Evolutionary conservation across 2,329 filamentous ascomycete species (phyloP).

Genomic region (Hirsutella rhossiliensis): DNA sequence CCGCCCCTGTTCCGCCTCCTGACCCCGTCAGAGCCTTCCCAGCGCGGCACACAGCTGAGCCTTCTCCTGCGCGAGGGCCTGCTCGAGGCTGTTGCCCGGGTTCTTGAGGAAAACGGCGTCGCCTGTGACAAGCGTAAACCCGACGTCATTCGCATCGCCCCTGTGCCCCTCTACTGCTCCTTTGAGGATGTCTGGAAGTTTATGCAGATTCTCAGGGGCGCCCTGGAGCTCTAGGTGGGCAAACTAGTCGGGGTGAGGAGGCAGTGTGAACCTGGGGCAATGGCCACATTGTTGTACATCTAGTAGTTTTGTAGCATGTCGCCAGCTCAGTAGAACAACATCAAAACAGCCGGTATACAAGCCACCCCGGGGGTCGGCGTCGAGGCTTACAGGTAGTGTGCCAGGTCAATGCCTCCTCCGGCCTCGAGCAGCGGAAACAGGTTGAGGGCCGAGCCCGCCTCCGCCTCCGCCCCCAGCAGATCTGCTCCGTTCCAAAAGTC

Average conservation of each 20-base stretch:
- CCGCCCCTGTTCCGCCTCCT: slow-evolving; percentile 44
- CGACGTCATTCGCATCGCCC: slow-evolving; percentile 73
- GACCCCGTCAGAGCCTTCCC: slow-evolving; percentile 54
- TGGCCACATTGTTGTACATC: too few relatives aligned
- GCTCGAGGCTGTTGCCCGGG: slow-evolving; percentile 53
- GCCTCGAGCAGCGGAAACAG: slow-evolving; percentile 38
- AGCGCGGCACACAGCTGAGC: slow-evolving; percentile 71
- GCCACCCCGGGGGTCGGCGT: too few relatives aligned
- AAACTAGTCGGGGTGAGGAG: not conserved
- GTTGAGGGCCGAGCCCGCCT: slow-evolving; percentile 33
- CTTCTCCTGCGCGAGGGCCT: slow-evolving; percentile 56
- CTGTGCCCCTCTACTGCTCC: slow-evolving; percentile 72
- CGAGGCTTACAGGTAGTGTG: slow-evolving; percentile 19
- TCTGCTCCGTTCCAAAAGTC: slow-evolving; percentile 22
- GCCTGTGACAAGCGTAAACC: slow-evolving; percentile 77
- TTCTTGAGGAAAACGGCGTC: slow-evolving; percentile 55
- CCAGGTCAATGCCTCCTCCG: slow-evolving; percentile 40
- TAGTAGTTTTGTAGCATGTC: too few relatives aligned
- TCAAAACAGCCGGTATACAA: too few relatives aligned
- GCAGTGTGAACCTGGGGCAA: too few relatives aligned
- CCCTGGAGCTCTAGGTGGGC: slow-evolving; percentile 13
- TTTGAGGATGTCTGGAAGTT: slow-evolving; percentile 57
- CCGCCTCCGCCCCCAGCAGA: slow-evolving; percentile 23
- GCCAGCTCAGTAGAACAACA: too few relatives aligned
- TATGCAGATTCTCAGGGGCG: slow-evolving; percentile 26